Evolutionary conservation across 164 flowering plant genomes (phyloP).

Genomic region (Warburgia ugandensis): DNA sequence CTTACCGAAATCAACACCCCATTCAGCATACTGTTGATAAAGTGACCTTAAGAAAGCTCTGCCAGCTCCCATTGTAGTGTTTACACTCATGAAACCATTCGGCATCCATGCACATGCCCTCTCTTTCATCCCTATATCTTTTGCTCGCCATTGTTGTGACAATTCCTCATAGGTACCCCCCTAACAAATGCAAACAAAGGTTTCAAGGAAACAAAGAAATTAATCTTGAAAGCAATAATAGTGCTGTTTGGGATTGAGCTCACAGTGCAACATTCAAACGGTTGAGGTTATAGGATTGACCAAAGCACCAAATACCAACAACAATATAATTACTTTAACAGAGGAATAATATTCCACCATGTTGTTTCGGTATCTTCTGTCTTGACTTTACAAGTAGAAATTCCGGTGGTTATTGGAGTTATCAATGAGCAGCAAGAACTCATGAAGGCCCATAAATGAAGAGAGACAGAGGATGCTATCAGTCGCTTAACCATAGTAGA

Average conservation of each 20-base stretch:
- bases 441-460: too few species aligned
- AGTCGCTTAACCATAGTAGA: too few species aligned
- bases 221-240: not conserved
- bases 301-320: too few species aligned
- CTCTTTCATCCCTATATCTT: constrained; percentile 61
- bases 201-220: not conserved
- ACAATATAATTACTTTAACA: too few species aligned
- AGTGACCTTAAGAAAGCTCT: constrained; percentile 83
- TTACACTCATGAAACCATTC: constrained; percentile 88
- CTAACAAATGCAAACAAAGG: constrained; percentile 23
- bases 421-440: too few species aligned
- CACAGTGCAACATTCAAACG: too few species aligned
- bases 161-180: constrained; percentile 55
- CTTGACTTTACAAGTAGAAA: too few species aligned
- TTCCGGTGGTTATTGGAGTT: too few species aligned
- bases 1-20: constrained; percentile 96
- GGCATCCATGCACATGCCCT: constrained; percentile 83
- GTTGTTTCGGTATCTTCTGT: too few species aligned
- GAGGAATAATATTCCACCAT: too few species aligned
- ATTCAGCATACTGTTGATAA: constrained; percentile 77
- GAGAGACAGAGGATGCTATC: too few species aligned
- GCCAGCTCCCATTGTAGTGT: constrained; percentile 67
- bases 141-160: constrained; percentile 60
- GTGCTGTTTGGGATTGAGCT: not conserved
- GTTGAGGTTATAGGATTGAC: not conserved